phyloP scores from a whole-genome alignment of 2,329 filamentous ascomycete species.

The Dichotomopilus funicola region DNA sequence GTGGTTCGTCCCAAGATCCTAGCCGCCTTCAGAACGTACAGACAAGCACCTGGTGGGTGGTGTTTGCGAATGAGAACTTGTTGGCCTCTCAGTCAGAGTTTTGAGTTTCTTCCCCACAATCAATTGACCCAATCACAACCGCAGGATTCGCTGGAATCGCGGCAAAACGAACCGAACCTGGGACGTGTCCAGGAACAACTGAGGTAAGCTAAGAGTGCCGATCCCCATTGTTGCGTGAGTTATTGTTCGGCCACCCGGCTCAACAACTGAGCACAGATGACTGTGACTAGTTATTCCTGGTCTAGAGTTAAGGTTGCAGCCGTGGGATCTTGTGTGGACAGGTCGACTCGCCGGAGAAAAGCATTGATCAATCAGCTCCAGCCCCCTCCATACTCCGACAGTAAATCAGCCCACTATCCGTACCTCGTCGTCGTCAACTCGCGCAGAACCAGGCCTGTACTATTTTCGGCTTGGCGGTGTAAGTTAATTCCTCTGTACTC shows the following conservation, averaged over 20 bases:
- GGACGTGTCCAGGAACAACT: background rate
- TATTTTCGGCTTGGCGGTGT: too few species aligned
- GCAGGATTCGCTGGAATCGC: slow-evolving; percentile 22
- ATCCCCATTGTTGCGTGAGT: background rate
- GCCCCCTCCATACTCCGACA: too few species aligned
- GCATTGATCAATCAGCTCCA: slow-evolving; percentile 1
- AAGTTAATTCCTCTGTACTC: too few species aligned
- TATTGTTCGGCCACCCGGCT: background rate
- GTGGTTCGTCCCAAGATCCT: background rate
- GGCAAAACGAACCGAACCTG: slow-evolving; percentile 24
- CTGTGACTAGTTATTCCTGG: background rate
- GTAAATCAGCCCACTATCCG: too few species aligned
- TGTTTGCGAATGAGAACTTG: too few species aligned
- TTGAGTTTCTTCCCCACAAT: slow-evolving; percentile 20
- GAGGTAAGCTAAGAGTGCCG: background rate
- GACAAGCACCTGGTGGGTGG: background rate
- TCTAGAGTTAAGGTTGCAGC: slow-evolving; percentile 10
- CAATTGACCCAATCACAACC: slow-evolving; percentile 18
- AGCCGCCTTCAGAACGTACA: background rate
- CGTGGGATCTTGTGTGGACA: slow-evolving; percentile 4
- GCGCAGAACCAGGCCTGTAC: too few species aligned
- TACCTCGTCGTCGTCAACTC: too few species aligned
- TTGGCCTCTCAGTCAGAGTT: too few species aligned
- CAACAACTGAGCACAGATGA: background rate
- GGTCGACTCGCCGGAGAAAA: slow-evolving; percentile 2